A percentile compares a stretch with the other conserved stretches of the same genome.
These are phyloP conservation scores for Periconia digitata DNA, from an alignment of 2,329 filamentous ascomycete genomes.

Conservation along the genomic window DNA sequence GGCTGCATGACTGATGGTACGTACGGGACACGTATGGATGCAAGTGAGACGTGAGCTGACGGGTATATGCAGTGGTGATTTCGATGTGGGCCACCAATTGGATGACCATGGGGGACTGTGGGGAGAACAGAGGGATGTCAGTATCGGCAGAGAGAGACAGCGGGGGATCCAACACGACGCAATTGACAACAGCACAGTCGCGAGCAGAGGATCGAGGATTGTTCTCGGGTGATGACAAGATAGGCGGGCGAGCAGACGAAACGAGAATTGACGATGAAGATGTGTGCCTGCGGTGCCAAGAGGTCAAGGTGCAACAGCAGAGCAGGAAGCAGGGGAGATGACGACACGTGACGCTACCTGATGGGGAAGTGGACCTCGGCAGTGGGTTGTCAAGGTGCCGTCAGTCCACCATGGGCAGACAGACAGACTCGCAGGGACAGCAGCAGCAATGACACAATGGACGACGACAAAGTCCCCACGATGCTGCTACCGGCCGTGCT, in stretches of 20 bases:
- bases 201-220: too few species aligned
- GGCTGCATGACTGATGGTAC: slow-evolving; percentile 43
- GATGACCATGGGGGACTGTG: slow-evolving; percentile 19
- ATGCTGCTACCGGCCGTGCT: too few species aligned
- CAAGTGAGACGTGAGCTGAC: background rate
- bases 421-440: too few species aligned
- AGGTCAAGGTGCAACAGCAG: too few species aligned
- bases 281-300: too few species aligned
- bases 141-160: background rate
- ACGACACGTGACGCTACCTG: background rate
- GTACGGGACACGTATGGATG: slow-evolving; percentile 6
- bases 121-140: background rate
- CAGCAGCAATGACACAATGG: too few species aligned
- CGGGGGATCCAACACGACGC: background rate
- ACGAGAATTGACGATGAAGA: too few species aligned
- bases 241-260: too few species aligned
- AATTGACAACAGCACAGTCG: too few species aligned
- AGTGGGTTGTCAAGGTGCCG: background rate
- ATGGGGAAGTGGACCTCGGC: background rate
- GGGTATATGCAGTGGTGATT: slow-evolving; percentile 11
- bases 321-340: too few species aligned
- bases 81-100: slow-evolving; percentile 23
- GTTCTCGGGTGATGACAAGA: too few species aligned
- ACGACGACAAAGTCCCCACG: too few species aligned
- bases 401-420: background rate